These are phyloP conservation scores for Chionographis japonica DNA, from an alignment of 106 monocot genomes.

Conservation along the genomic window DNA sequence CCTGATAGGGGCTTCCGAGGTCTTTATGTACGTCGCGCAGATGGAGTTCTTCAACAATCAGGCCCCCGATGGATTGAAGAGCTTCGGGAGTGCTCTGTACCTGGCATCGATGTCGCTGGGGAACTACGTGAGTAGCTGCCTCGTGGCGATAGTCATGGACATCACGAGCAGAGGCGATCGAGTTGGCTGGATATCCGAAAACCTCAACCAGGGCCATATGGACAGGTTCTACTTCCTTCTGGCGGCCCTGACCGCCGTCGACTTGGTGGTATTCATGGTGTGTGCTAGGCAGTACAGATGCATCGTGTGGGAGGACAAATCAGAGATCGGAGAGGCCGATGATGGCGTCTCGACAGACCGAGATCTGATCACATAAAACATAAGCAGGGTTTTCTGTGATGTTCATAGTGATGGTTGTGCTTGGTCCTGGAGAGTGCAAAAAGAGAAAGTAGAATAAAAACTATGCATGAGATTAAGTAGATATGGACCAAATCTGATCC, in stretches of 20 bases:
- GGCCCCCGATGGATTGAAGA: constrained; percentile 45
- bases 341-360: no score
- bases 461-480: no score
- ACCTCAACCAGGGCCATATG: constrained; percentile 51
- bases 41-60: constrained; percentile 59
- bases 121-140: constrained; percentile 28
- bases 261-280: constrained; percentile 27
- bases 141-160: constrained; percentile 29
- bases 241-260: constrained; percentile 21
- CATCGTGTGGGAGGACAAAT: background rate
- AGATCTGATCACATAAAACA: no score
- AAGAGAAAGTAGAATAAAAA: no score
- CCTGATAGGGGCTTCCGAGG: constrained; percentile 52
- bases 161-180: constrained; percentile 14
- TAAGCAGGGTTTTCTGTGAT: no score
- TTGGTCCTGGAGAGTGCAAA: no score
- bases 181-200: constrained; percentile 34
- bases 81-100: constrained; percentile 52
- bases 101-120: constrained; percentile 42
- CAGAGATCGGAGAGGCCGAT: background rate
- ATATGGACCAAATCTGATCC: no score
- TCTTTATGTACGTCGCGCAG: constrained; percentile 51
- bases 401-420: no score
- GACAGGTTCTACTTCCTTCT: constrained; percentile 48
- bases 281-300: constrained; percentile 37